Conservation (phyloP, 495 filamentous ascomycete species). For the Lentithecium fluviatile region DNA sequence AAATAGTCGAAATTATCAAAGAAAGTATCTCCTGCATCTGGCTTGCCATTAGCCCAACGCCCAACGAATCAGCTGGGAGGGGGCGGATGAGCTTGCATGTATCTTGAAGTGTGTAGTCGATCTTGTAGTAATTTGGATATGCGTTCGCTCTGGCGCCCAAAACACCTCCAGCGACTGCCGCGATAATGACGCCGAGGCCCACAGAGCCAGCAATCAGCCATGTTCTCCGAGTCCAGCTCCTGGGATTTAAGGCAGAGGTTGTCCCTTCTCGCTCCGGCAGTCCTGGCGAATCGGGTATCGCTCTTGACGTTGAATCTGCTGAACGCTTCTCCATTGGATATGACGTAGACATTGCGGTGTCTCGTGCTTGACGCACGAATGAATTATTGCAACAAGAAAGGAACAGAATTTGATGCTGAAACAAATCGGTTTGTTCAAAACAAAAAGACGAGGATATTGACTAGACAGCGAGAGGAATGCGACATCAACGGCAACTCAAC, state of each 20-base stretch:
- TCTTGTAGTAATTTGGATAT: slow-evolving; percentile 55
- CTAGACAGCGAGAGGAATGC: neutral
- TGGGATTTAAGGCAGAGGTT: slow-evolving; percentile 47
- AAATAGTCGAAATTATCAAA: slow-evolving; percentile 55
- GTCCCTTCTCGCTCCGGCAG: slow-evolving; percentile 2
- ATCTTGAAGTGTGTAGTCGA: slow-evolving; percentile 54
- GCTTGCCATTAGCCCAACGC: neutral
- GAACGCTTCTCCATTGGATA: neutral
- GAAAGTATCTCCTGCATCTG: slow-evolving; percentile 50
- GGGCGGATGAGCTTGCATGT: slow-evolving; percentile 41
- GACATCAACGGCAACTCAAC: too few species aligned
- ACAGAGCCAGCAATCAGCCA: slow-evolving; percentile 45
- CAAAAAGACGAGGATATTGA: neutral
- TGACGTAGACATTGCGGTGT: neutral
- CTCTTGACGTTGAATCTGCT: neutral
- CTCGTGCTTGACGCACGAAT: neutral
- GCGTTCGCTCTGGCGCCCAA: slow-evolving; percentile 43
- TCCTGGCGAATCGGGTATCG: neutral
- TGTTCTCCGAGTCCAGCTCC: slow-evolving; percentile 51
- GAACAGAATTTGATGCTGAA: too few species aligned
- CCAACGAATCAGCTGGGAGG: neutral
- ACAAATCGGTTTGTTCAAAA: neutral
- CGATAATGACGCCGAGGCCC: slow-evolving; percentile 53
- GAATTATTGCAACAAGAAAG: neutral
- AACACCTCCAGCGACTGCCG: slow-evolving; percentile 46